Base-by-base conservation (phyloP, 148 eudicot genomes). In the Fagopyrum esculentum region DNA sequence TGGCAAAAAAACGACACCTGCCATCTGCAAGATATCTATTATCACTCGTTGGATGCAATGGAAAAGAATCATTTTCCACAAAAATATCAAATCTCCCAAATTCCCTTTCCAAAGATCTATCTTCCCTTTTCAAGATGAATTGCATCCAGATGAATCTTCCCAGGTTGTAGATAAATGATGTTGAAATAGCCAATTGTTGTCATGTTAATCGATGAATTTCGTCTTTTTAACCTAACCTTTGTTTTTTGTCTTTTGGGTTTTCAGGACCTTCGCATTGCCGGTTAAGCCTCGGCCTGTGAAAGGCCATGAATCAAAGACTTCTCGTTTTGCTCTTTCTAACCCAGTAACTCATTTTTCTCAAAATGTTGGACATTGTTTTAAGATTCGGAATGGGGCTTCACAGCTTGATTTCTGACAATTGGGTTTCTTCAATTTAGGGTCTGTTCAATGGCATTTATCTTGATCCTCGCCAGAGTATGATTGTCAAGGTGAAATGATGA, bases 251-350 rank as follows among this genome's bases (percentile, higher is more conserved):
- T 29, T 10, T 63, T 63, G 69, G 45, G 13, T 66, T 63, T 35
- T 40, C 71, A 66, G 71, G 71, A 66, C 71, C 9, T 66, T 35
- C 12, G 71, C 46, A 35, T 66, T 66, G 71, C 71, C 71, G 6
- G 71, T 35, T 19, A 64, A 15, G 71, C 45, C 71, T 66, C 71
- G 15, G 46, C 15, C 43, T 17, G 17, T 45, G 71, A 66, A 40
- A 66, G 71, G 47, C 71, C 47, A 43, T 66, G 71, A 43, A 66
- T 66, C 71, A 66, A 66, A 43, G 46, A 66, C 45, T 15, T 66
- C 19, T 66, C 71, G 71, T 8, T 43, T 66, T 66, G 35, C 6
- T 40, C 19, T 66, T 40, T 16, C 71, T 35, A 35, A 0, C 71
- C 1, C 13, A 1, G 71, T 66, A 66, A 66, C 47, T 66, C 46